Percentiles rank a stretch among this genome's conserved stretches.
phyloP scores from a whole-genome alignment of 2,329 filamentous ascomycete genomes.

The Emergomyces pasteurianus region DNA sequence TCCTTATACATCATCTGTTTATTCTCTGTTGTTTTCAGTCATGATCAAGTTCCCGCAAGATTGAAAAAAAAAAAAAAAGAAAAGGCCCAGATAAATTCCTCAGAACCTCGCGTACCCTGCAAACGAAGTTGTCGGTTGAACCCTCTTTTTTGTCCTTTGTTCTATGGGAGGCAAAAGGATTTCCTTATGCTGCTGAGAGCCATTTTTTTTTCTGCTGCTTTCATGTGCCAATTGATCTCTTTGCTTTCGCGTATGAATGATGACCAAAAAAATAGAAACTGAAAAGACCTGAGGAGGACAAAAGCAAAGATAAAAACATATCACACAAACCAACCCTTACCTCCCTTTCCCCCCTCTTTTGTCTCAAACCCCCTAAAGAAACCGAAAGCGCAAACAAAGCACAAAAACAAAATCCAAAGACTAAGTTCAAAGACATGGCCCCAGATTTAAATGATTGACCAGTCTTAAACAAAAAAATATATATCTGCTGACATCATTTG shows the following conservation, averaged over 20 bases:
- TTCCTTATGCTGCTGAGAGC: conserved; percentile 1
- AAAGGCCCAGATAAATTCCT: neutral
- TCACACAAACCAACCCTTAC: neutral
- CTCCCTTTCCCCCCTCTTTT: too few species aligned
- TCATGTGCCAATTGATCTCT: neutral
- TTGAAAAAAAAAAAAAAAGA: neutral
- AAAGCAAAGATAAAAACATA: neutral
- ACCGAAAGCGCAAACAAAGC: neutral
- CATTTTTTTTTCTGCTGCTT: neutral
- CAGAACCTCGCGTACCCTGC: neutral
- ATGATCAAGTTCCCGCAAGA: neutral
- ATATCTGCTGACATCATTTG: neutral
- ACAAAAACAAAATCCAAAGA: neutral
- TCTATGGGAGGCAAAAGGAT: neutral
- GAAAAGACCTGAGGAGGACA: conserved; percentile 36
- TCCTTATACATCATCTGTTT: neutral
- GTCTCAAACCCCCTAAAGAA: too few species aligned
- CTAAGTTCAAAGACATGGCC: neutral
- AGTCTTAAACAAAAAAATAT: neutral
- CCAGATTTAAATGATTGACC: neutral
- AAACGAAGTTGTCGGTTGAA: neutral
- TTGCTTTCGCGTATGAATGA: conserved; percentile 20
- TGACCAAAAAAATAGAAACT: conserved; percentile 29
- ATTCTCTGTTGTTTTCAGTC: neutral
- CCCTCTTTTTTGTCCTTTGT: neutral